Evolutionary conservation across 768 basidiomycete genomes (phyloP), one percentile per base, ranked within the genome.

Genomic region (Phanerochaete sordida): DNA sequence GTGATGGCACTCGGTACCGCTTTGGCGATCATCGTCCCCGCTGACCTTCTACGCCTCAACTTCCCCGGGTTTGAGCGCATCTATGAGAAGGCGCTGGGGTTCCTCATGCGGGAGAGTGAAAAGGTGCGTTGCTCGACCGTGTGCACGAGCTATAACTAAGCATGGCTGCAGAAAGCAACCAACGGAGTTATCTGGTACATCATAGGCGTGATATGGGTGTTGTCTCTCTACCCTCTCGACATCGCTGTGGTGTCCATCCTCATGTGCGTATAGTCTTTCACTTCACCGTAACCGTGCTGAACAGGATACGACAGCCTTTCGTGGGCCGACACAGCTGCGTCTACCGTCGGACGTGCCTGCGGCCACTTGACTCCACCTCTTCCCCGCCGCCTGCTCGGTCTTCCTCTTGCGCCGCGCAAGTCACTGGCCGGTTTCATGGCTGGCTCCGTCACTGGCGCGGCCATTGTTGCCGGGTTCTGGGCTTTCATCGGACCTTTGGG

Each of bases 161-260:
- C 8, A 21, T 39, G 23, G 43, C 15, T 24, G 30, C 63, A 91
- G 85, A 78, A 84, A 69, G 77, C 82, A 30, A 81, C 87, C 11
- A 96, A 97, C 67, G 95, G 95, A 1, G 91, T 95, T 28, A 84
- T 87, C 49, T 96, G 90, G 92, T 97, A 96, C 71, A 86, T 96
- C 59, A 73, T 95, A 26, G 95, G 95, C 19, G 92, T 90, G 63
- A 83, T 91, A 62, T 82, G 86, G 67, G 90, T 85, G 16, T 81
- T 97, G 21, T 73, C 82, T 0, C 73, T 86, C 52, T 90, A 92
- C 68, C 95, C 95, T 1, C 79, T 88, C 50, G 95, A 96, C 68
- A 81, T 97, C 31, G 94, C 94, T 12, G 85, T 91, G n/a, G 86
- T 96, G 15, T 83, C 93, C 7, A 89, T 97, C 64, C 80, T 95